These are phyloP conservation scores for Aurinia saxatilis DNA, from an alignment of 345 rosid species.

Conservation along the genomic window DNA sequence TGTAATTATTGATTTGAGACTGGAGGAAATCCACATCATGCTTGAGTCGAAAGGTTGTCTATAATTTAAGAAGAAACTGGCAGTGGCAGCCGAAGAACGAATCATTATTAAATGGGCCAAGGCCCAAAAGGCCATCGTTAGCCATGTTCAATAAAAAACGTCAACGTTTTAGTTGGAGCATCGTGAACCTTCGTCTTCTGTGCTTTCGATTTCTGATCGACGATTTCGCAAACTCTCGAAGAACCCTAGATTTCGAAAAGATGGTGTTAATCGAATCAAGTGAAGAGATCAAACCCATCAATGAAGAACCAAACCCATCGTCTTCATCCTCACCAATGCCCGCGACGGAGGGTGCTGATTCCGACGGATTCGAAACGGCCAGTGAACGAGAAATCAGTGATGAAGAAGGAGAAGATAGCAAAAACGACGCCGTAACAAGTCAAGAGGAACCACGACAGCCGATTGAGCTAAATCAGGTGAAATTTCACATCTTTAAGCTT, in stretches of 20 bases:
- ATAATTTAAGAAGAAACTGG: no score
- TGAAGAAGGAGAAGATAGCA: conserved; percentile 25
- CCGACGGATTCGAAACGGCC: conserved; percentile 93
- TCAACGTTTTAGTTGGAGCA: not conserved
- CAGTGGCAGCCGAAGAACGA: no score
- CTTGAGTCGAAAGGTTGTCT: no score
- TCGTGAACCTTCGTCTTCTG: conserved; percentile 14
- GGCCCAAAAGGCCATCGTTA: not conserved
- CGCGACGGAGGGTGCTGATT: conserved; percentile 39
- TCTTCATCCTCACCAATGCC: conserved; percentile 11
- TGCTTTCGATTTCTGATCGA: conserved; percentile 7
- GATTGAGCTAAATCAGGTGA: conserved; percentile 33
- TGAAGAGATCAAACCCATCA: conserved; percentile 13
- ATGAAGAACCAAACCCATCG: not conserved
- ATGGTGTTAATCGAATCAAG: conserved; percentile 50
- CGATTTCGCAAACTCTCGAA: not conserved
- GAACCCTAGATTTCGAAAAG: conserved; percentile 18
- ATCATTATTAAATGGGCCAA: not conserved
- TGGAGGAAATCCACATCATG: no score
- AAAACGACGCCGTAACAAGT: not conserved
- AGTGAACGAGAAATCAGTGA: conserved; percentile 64
- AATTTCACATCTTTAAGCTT: not conserved
- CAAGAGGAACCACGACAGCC: conserved; percentile 7
- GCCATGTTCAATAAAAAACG: not conserved
- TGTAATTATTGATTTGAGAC: no score